A percentile compares a stretch with the other conserved stretches of the same genome.
Evolutionary conservation across 768 basidiomycete genomes (phyloP).

Genomic region (Suillus cothurnatus): DNA sequence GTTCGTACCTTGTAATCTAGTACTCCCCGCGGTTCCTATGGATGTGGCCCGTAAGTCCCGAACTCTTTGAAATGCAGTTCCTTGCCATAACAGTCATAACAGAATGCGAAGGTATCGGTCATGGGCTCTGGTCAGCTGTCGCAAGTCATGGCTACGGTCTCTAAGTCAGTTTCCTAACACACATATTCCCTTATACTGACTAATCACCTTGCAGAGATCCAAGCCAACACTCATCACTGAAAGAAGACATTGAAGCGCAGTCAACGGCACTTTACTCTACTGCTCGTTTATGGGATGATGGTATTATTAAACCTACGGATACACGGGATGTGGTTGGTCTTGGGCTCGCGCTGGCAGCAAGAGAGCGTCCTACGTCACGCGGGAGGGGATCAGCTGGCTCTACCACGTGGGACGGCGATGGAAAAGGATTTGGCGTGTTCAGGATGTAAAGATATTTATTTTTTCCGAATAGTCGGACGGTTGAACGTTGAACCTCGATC

Average conservation of each 20-base stretch:
- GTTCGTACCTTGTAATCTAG: constrained; percentile 36
- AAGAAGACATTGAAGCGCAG: constrained; percentile 85
- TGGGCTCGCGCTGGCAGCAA: constrained; percentile 77
- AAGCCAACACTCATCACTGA: constrained; percentile 69
- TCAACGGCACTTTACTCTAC: constrained; percentile 87
- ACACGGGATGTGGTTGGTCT: constrained; percentile 88
- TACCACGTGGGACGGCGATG: constrained; percentile 73
- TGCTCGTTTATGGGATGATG: constrained; percentile 94
- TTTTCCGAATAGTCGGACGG: background rate
- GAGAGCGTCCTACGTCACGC: constrained; percentile 34
- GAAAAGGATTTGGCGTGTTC: constrained; percentile 84
- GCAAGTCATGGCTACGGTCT: constrained; percentile 90
- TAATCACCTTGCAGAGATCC: constrained; percentile 59
- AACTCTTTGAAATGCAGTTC: constrained; percentile 4
- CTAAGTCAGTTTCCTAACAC: constrained; percentile 53
- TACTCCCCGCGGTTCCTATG: constrained; percentile 95
- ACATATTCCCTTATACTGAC: background rate
- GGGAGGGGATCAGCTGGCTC: constrained; percentile 16
- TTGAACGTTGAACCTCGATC: background rate
- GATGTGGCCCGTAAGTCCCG: constrained; percentile 89
- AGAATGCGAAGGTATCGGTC: constrained; percentile 93
- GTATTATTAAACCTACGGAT: constrained; percentile 86
- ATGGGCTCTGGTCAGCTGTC: constrained; percentile 96
- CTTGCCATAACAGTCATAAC: background rate
- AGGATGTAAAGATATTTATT: constrained; percentile 64